These are phyloP conservation scores for Selaginella moellendorffii DNA, from an alignment of 75 land plant species.

Conservation along the genomic window DNA sequence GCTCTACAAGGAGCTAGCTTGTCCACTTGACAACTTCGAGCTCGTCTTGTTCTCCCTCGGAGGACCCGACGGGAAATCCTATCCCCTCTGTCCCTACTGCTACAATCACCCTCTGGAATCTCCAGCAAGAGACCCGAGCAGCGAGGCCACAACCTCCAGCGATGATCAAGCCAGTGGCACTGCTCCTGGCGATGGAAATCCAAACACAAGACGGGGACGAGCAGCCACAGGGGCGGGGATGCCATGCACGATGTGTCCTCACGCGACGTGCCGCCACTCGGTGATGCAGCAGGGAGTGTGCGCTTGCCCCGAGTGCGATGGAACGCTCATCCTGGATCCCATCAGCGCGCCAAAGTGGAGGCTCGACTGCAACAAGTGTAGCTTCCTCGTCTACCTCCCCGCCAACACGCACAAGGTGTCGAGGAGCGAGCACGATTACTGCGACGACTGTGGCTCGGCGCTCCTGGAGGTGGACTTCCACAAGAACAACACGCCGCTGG, in stretches of 20 bases:
- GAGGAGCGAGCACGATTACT: slow-evolving; percentile 45
- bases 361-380: slow-evolving; percentile 85
- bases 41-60: slow-evolving; percentile 61
- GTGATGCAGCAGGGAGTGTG: slow-evolving; percentile 84
- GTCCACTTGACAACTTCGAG: slow-evolving; percentile 90
- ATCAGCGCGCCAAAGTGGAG: slow-evolving; percentile 96
- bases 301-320: slow-evolving; percentile 90
- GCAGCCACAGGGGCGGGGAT: slow-evolving; percentile 49
- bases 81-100: slow-evolving; percentile 90
- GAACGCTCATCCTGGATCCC: slow-evolving; percentile 84
- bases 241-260: slow-evolving; percentile 93
- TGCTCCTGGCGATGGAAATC: neutral
- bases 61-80: slow-evolving; percentile 88
- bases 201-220: slow-evolving; percentile 23
- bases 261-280: slow-evolving; percentile 87
- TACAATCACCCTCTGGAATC: slow-evolving; percentile 89
- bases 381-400: slow-evolving; percentile 79
- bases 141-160: too few species aligned
- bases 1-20: slow-evolving; percentile 87
- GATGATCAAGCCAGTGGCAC: neutral
- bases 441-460: slow-evolving; percentile 75
- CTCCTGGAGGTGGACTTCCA: slow-evolving; percentile 89
- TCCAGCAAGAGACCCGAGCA: slow-evolving; percentile 35
- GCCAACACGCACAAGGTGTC: slow-evolving; percentile 75
- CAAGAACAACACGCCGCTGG: slow-evolving; percentile 73